phyloP scores from a whole-genome alignment of 345 rosid species.

The Aurinia saxatilis region DNA sequence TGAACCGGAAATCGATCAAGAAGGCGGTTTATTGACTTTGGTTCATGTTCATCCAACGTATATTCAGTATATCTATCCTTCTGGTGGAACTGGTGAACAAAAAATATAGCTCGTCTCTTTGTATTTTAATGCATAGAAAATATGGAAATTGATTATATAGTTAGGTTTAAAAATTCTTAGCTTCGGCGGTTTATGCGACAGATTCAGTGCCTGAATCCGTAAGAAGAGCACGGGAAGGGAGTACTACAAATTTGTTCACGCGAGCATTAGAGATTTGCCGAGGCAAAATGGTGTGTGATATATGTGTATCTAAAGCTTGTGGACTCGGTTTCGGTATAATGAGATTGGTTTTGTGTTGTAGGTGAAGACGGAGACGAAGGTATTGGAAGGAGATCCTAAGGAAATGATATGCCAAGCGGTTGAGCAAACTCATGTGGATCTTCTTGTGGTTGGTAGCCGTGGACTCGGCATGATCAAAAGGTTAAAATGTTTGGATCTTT shows the following conservation, averaged over 20 bases:
- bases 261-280: constrained; percentile 53
- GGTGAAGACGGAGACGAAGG: constrained; percentile 57
- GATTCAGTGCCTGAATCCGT: constrained; percentile 35
- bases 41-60: constrained; percentile 57
- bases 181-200: constrained; percentile 20
- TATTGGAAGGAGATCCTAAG: constrained; percentile 65
- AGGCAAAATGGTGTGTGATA: constrained; percentile 39
- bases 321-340: background rate
- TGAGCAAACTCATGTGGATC: constrained; percentile 54
- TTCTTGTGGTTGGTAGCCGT: constrained; percentile 69
- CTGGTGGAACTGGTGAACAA: constrained; percentile 45
- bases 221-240: constrained; percentile 53
- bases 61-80: constrained; percentile 32
- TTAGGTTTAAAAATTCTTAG: background rate
- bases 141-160: background rate
- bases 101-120: background rate
- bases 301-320: background rate
- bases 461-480: constrained; percentile 74
- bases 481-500: constrained; percentile 22
- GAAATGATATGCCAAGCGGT: constrained; percentile 71
- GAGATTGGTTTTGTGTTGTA: constrained; percentile 8
- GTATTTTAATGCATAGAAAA: background rate
- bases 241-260: constrained; percentile 41
- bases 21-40: constrained; percentile 33
- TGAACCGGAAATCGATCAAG: constrained; percentile 23